phyloP scores from a whole-genome alignment of 73 alveolate genomes.

The Uronychia binucleata region DNA sequence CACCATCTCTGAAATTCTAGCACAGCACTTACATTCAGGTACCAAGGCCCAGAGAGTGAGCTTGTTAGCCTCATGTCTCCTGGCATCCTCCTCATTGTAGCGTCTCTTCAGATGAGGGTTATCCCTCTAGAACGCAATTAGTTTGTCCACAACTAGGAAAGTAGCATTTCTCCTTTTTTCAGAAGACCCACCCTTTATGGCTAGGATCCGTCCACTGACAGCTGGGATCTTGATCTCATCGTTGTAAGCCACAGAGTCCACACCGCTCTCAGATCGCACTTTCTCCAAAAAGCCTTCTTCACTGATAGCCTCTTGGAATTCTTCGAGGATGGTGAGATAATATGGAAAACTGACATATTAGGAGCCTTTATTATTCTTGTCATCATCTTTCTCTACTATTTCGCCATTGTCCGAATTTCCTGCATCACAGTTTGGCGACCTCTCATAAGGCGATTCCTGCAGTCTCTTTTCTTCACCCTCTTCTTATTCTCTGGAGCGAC shows the following conservation, averaged over 20 bases:
- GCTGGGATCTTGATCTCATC: conserved; percentile 34
- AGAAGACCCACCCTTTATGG: conserved; percentile 10
- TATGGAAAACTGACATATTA: conserved; percentile 16
- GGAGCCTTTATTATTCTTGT: not conserved
- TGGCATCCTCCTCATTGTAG: not conserved
- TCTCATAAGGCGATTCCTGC: too few species aligned
- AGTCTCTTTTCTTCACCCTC: too few species aligned
- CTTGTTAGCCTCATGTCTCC: conserved; percentile 2
- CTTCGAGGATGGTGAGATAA: not conserved
- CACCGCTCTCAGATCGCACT: conserved; percentile 1
- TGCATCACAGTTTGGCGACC: too few species aligned
- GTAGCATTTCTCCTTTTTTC: conserved; percentile 39
- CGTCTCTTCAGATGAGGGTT: not conserved
- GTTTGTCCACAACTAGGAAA: conserved; percentile 7
- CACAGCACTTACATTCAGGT: conserved; percentile 49
- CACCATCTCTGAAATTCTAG: conserved; percentile 14
- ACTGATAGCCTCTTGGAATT: not conserved
- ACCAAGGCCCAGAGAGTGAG: conserved; percentile 20
- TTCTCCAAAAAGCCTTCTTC: not conserved
- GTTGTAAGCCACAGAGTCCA: conserved; percentile 5
- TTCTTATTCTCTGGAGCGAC: too few species aligned
- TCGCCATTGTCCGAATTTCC: too few species aligned
- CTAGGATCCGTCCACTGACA: conserved; percentile 44
- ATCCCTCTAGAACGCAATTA: conserved; percentile 25
- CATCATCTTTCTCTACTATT: not conserved